Percentiles rank a stretch among this genome's conserved stretches.
These are phyloP conservation scores for Arbutus unedo DNA, from an alignment of 148 eudicot genomes.

Conservation along the genomic window DNA sequence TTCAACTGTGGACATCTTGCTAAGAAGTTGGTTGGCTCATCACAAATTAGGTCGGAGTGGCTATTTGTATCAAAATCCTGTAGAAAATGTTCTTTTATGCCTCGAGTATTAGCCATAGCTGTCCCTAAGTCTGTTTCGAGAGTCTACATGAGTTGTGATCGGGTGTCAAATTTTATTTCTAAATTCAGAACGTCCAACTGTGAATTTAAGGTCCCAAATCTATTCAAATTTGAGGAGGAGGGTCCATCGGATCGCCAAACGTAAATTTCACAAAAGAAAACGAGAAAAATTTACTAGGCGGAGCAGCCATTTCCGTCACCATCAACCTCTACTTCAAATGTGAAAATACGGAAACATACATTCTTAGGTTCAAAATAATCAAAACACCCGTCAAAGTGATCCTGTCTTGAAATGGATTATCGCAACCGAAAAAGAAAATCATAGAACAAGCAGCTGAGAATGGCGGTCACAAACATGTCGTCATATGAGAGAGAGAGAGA, in stretches of 20 bases:
- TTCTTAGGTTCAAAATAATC: neutral
- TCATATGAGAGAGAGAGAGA: neutral
- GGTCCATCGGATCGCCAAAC: neutral
- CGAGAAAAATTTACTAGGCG: neutral
- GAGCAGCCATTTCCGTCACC: neutral
- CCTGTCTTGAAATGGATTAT: no score
- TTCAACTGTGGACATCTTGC: no score
- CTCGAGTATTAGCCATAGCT: no score
- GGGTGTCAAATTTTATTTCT: neutral
- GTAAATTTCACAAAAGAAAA: neutral
- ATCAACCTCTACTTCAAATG: neutral
- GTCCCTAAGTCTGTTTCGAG: neutral
- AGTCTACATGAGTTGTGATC: neutral
- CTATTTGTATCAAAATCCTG: no score
- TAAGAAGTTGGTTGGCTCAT: no score
- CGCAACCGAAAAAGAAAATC: neutral
- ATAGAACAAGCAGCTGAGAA: neutral
- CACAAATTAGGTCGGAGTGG: no score
- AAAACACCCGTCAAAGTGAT: neutral
- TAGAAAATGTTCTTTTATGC: no score
- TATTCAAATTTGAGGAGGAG: neutral
- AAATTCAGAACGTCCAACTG: neutral
- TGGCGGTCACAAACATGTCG: neutral
- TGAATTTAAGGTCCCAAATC: neutral
- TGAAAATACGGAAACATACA: neutral